A percentile compares a stretch with the other conserved stretches of the same genome.
Evolutionary conservation across 306 rosid genomes (phyloP).

Genomic region (Inga laurina): DNA sequence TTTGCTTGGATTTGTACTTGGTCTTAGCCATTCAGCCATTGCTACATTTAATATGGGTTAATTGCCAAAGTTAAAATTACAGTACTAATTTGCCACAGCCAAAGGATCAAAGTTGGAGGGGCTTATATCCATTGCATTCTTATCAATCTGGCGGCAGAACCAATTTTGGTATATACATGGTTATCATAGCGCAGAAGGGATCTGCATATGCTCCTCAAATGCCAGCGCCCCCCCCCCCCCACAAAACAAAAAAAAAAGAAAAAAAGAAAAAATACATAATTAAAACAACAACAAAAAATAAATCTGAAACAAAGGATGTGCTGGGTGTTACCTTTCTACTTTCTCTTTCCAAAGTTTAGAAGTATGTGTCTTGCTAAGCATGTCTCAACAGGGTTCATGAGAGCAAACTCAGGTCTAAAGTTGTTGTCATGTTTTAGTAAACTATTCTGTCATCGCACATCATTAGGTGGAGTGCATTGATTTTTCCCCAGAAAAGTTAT

Average conservation of each 20-base stretch:
- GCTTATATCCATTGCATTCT: background rate
- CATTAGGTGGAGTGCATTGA: too few relatives aligned
- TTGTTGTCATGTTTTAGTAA: too few relatives aligned
- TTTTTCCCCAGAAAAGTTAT: too few relatives aligned
- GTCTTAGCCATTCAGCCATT: background rate
- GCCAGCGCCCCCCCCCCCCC: too few relatives aligned
- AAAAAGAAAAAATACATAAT: background rate
- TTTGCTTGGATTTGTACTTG: background rate
- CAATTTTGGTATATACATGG: background rate
- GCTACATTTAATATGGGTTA: background rate
- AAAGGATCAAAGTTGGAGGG: background rate
- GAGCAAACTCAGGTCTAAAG: too few relatives aligned
- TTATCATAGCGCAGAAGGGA: conserved; percentile 2
- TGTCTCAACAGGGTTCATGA: too few relatives aligned
- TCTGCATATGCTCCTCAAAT: conserved; percentile 6
- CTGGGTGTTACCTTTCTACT: too few relatives aligned
- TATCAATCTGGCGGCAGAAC: background rate
- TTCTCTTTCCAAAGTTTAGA: too few relatives aligned
- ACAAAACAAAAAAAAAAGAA: fast-evolving
- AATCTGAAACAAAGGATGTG: too few relatives aligned
- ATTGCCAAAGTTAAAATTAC: background rate
- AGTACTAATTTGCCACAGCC: background rate
- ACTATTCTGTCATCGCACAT: too few relatives aligned
- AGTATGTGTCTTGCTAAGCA: too few relatives aligned
- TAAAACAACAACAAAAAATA: too few relatives aligned